Base-by-base conservation (phyloP, 805 yeast genomes). In the Spathaspora boniae region DNA sequence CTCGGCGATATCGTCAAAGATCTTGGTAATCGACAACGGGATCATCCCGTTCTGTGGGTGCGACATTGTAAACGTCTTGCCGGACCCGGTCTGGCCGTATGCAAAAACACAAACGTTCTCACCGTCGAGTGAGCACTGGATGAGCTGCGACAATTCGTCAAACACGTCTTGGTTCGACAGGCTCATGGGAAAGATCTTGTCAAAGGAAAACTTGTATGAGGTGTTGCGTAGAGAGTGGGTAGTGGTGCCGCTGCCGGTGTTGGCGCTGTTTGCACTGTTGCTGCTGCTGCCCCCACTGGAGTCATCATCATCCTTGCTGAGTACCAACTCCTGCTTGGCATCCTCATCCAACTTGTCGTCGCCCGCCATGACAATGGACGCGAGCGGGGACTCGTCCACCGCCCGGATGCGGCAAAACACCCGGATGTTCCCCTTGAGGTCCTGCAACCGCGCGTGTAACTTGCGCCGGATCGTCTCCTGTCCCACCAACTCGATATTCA, bases 1-100 rank as follows among this genome's bases (percentile, higher is more conserved):
- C 3, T 58, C 59, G 0, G 62, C 53, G 3, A 78, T 70, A 35
- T 78, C 74, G 4, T 70, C 59, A 50, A 87, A 87, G 4, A 91
- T 82, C 48, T 81, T 83, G 11, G 64, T 57, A 9, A 89, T 70
- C 0, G 96, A 83, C 12, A 76, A 66, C 1, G 95, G 87, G 22
- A 88, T 86, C 66, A 91, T 76, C 11, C 98, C 98, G 50, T 82
- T 82, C 1, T 58, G 50, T 0, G 74, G 62, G 38, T 64, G 62
- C 2, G 88, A 74, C 98, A 91, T 93, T 0, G 98, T 93, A 55
- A 62, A 81, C 0, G 98, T 91, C 54, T 91, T 91, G 3, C 98
- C 98, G 0, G 97, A 64, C 74, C 86, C 96, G 0, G 98, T 93
- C 58, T 91, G 98, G 1, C 98, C 98, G 56, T 93, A 91, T 4